Evolutionary conservation across 805 yeast genomes (phyloP), one percentile per base, ranked within the genome.

Genomic region (Debaryomyces hansenii): DNA sequence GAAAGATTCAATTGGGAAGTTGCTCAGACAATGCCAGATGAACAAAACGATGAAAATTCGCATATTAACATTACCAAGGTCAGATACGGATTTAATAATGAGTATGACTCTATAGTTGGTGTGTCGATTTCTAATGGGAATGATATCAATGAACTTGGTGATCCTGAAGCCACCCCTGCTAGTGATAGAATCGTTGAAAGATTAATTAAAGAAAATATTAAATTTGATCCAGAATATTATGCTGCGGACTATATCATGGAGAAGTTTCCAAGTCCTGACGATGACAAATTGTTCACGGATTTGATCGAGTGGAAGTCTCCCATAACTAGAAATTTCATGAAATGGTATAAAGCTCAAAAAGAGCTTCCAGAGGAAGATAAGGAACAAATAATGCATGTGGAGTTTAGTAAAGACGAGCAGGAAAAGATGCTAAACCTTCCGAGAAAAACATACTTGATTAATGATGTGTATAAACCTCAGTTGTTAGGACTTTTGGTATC

Each of bases 181-280:
- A 73, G 70, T 36, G 87, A 82, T 28, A 67, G 96, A 42, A 72
- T 82, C n/a, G 67, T 77, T 51, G 90, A 85, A 56, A 69, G 97
- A 46, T 62, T 83, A 5, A 74, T 79, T 31, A 81, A 79, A 45
- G 96, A 90, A 43, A 72, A 73, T 49, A 78, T 80, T 47, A 85
- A 86, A 54, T 94, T 94, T 58, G 96, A 91, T 63, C 83, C 89
- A 0, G 97, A 88, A 50, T 88, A 87, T 64, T 92, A 92, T 59
- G 85, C 91, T 11, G 86, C 94, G 3, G 98, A 94, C 57, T 82
- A 80, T 49, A 65, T 80, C 37, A 79, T 83, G 77, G 70, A 67
- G n/a, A 80, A 81, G 52, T 78, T 80, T 46, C 79, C 82, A 16
- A 75, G 66, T 2, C 33, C 21, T 9, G 90, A 79, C 47, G 84